These are phyloP conservation scores for Bimuria novae-zelandiae DNA, from an alignment of 2,329 filamentous ascomycete species.

Conservation along the genomic window DNA sequence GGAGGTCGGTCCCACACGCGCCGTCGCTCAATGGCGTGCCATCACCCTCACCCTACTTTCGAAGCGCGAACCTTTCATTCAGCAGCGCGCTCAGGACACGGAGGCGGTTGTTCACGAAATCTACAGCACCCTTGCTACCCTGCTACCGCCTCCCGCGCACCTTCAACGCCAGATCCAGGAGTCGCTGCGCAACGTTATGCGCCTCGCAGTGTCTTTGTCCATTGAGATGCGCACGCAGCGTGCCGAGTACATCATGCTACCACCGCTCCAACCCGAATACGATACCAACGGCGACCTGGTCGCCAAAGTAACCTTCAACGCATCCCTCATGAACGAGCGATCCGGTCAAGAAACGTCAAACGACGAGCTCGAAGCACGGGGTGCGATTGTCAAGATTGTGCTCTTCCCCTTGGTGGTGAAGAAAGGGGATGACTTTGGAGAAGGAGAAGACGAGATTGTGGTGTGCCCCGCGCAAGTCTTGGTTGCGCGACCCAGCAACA, in stretches of 20 bases:
- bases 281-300: constrained; percentile 89
- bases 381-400: constrained; percentile 84
- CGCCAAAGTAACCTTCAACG: constrained; percentile 88
- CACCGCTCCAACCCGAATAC: constrained; percentile 91
- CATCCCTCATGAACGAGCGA: constrained; percentile 91
- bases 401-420: constrained; percentile 96
- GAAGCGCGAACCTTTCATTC: constrained; percentile 76
- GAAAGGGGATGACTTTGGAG: constrained; percentile 85
- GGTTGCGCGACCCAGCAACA: constrained; percentile 60
- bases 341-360: constrained; percentile 72
- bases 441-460: constrained; percentile 91
- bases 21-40: constrained; percentile 97
- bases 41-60: constrained; percentile 90
- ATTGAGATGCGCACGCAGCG: constrained; percentile 97
- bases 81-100: constrained; percentile 85
- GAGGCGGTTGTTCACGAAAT: constrained; percentile 95
- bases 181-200: constrained; percentile 85
- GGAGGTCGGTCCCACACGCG: constrained; percentile 83
- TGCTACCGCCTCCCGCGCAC: constrained; percentile 84
- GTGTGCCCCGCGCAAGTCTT: constrained; percentile 95
- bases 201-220: constrained; percentile 84
- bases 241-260: constrained; percentile 98
- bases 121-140: constrained; percentile 78
- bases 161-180: constrained; percentile 80
- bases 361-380: constrained; percentile 76